Evolutionary conservation across 108 stramenopile species (phyloP).

Genomic region (Cyclotella sp.): DNA sequence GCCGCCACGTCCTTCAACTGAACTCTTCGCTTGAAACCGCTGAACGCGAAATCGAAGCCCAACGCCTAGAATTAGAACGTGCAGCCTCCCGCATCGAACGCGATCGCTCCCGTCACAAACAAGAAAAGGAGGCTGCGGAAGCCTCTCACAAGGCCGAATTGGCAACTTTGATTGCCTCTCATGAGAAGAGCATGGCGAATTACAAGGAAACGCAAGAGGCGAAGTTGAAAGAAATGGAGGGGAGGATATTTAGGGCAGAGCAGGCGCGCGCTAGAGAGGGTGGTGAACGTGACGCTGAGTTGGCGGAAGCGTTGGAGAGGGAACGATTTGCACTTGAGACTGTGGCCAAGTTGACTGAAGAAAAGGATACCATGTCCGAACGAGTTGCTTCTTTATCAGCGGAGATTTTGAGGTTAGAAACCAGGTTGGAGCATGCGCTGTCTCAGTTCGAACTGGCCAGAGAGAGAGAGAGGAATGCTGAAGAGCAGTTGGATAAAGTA

Average conservation of each 20-base stretch:
- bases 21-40: slow-evolving; percentile 76
- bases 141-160: slow-evolving; percentile 60
- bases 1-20: slow-evolving; percentile 79
- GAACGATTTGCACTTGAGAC: slow-evolving; percentile 55
- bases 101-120: slow-evolving; percentile 67
- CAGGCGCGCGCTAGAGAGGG: slow-evolving; percentile 66
- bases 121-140: slow-evolving; percentile 63
- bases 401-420: slow-evolving; percentile 68
- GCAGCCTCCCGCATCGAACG: slow-evolving; percentile 82
- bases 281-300: slow-evolving; percentile 76
- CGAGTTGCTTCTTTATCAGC: slow-evolving; percentile 69
- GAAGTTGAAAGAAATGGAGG: slow-evolving; percentile 59
- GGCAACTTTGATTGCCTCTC: slow-evolving; percentile 46
- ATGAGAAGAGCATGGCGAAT: slow-evolving; percentile 65
- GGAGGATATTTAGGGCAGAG: slow-evolving; percentile 41
- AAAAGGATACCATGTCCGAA: slow-evolving; percentile 61
- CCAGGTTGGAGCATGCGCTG: slow-evolving; percentile 70
- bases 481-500: slow-evolving; percentile 75
- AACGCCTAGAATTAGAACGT: slow-evolving; percentile 74
- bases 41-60: slow-evolving; percentile 79
- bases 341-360: slow-evolving; percentile 65
- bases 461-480: slow-evolving; percentile 79
- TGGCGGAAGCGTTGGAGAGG: slow-evolving; percentile 66
- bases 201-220: slow-evolving; percentile 52
- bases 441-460: slow-evolving; percentile 70